These are phyloP conservation scores for Macadamia tetraphylla DNA, from an alignment of 164 flowering plant genomes.

Conservation along the genomic window DNA sequence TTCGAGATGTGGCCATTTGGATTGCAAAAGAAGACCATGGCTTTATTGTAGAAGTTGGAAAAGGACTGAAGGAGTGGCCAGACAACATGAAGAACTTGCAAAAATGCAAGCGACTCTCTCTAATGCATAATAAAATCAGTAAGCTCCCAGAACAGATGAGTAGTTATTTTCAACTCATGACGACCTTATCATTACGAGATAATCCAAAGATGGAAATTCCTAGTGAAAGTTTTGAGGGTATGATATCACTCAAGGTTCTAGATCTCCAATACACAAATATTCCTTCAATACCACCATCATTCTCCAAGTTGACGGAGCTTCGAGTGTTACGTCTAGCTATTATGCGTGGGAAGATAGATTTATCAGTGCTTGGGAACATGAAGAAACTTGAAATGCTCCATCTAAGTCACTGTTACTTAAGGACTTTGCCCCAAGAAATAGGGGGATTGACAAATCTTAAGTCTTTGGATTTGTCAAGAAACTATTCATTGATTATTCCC, in stretches of 20 bases:
- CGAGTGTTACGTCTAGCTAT: background rate
- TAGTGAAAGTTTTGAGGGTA: background rate
- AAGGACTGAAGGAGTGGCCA: background rate
- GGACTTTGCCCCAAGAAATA: no score
- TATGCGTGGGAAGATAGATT: background rate
- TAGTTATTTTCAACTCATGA: background rate
- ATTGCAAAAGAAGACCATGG: background rate
- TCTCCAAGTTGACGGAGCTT: background rate
- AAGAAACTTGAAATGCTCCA: background rate
- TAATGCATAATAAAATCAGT: background rate
- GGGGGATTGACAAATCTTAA: no score
- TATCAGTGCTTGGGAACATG: background rate
- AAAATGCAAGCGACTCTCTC: background rate
- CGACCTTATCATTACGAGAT: background rate
- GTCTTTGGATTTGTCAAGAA: no score
- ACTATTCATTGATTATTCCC: no score
- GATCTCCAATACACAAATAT: background rate
- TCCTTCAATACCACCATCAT: background rate
- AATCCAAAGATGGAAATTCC: background rate
- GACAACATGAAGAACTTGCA: background rate
- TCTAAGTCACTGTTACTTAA: background rate
- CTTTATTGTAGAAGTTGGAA: background rate
- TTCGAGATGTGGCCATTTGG: slow-evolving; percentile 4
- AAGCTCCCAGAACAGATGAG: background rate
- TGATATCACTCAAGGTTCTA: background rate